Percentiles rank a stretch among this genome's conserved stretches.
Evolutionary conservation across 768 basidiomycete species (phyloP).

Genomic region (Lactarius vividus): DNA sequence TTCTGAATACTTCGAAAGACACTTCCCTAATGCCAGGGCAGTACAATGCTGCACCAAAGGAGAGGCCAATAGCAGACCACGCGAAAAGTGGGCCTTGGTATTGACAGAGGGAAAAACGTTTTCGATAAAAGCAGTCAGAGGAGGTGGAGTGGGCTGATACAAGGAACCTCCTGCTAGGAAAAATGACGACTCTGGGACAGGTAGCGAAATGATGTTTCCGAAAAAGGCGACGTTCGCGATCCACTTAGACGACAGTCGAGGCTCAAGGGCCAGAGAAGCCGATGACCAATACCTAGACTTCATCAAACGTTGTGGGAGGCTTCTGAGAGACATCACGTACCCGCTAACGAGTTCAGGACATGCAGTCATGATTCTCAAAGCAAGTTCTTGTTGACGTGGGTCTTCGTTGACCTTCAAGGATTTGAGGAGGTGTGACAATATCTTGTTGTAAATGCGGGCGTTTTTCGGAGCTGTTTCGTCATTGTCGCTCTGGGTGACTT

Average conservation of each 20-base stretch:
- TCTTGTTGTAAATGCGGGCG: constrained; percentile 74
- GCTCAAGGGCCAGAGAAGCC: constrained; percentile 72
- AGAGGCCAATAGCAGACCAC: constrained; percentile 71
- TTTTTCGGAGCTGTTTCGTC: constrained; percentile 37
- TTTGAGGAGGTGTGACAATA: constrained; percentile 72
- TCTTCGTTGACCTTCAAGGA: constrained; percentile 88
- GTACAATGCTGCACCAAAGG: constrained; percentile 84
- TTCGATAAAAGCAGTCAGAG: constrained; percentile 65
- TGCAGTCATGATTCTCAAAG: constrained; percentile 70
- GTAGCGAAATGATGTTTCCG: constrained; percentile 72
- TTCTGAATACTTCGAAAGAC: constrained; percentile 63
- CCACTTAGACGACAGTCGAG: constrained; percentile 87
- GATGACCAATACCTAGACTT: constrained; percentile 66
- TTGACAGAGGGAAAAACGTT: constrained; percentile 75
- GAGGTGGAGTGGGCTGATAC: constrained; percentile 73
- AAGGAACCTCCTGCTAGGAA: constrained; percentile 45
- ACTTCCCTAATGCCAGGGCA: constrained; percentile 73
- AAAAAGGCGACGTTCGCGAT: constrained; percentile 85
- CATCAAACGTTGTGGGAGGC: constrained; percentile 22
- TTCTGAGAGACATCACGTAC: constrained; percentile 40
- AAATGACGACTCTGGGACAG: constrained; percentile 65
- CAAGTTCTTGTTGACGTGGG: constrained; percentile 78
- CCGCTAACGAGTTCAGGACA: constrained; percentile 86
- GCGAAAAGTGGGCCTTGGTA: constrained; percentile 71
- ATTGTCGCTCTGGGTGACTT: constrained; percentile 37